These are phyloP conservation scores for Tillandsia fasciculata DNA, from an alignment of 176 grass and related monocot genomes.

Conservation along the genomic window DNA sequence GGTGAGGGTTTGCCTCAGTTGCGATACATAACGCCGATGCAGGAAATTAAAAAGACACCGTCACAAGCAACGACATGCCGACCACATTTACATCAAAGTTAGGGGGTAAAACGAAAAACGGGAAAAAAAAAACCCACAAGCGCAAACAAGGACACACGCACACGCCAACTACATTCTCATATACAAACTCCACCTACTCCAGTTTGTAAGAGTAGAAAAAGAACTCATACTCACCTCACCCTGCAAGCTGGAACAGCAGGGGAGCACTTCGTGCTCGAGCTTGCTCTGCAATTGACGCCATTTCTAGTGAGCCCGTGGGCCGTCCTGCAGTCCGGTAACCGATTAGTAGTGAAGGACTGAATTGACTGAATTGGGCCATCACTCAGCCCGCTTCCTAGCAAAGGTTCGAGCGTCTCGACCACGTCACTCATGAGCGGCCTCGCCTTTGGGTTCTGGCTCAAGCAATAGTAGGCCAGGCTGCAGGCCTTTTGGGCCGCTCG, in stretches of 20 bases:
- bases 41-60: constrained; percentile 41
- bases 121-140: constrained; percentile 18
- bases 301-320: constrained; percentile 39
- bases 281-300: constrained; percentile 57
- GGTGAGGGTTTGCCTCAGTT: constrained; percentile 29
- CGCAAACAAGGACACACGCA: constrained; percentile 14
- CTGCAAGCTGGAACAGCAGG: constrained; percentile 64
- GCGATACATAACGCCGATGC: constrained; percentile 41
- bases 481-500: constrained; percentile 86
- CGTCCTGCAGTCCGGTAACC: constrained; percentile 46
- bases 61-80: constrained; percentile 51
- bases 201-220: constrained; percentile 12
- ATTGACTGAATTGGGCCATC: constrained; percentile 27
- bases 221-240: constrained; percentile 48
- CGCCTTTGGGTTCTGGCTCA: constrained; percentile 91
- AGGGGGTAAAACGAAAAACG: constrained; percentile 22
- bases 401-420: constrained; percentile 71
- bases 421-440: constrained; percentile 93
- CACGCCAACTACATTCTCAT: constrained; percentile 26
- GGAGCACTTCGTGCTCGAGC: constrained; percentile 53
- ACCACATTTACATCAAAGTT: constrained; percentile 53
- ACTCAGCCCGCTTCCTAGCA: constrained; percentile 41
- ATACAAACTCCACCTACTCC: constrained; percentile 51
- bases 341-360: constrained; percentile 15
- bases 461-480: constrained; percentile 89